These are phyloP conservation scores for Coelastrella sp. DNA, from an alignment of 139 green algal genomes.

Conservation along the genomic window DNA sequence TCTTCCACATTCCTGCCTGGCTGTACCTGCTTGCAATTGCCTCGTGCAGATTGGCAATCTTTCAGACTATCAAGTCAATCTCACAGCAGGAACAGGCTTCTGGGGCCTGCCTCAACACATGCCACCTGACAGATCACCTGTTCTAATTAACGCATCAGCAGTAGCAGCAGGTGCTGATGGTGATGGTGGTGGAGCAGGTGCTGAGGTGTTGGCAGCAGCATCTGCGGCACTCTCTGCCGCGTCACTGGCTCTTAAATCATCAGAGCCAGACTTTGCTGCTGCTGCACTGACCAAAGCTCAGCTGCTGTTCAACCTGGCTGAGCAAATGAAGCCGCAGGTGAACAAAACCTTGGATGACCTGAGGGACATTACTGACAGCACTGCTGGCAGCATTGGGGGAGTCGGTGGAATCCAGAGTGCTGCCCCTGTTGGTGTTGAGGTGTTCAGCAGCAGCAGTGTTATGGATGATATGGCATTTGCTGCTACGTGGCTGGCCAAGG, in stretches of 20 bases:
- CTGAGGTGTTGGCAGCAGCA: slow-evolving; percentile 31
- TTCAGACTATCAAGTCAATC: slow-evolving; percentile 7
- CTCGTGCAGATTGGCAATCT: slow-evolving; percentile 31
- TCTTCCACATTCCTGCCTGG: not conserved
- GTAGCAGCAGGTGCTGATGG: not conserved
- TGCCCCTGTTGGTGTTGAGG: not conserved
- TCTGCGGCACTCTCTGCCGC: slow-evolving; percentile 10
- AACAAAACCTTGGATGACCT: not conserved
- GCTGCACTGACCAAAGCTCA: not conserved
- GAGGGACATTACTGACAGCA: not conserved
- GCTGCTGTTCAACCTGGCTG: not conserved
- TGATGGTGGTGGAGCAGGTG: not conserved
- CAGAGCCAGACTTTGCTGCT: not conserved
- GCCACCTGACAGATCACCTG: slow-evolving; percentile 7
- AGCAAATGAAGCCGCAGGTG: slow-evolving; percentile 3
- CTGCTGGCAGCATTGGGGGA: not conserved
- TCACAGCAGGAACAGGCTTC: not conserved
- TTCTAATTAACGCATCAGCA: not conserved
- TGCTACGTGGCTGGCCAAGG: slow-evolving; percentile 15
- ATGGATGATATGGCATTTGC: slow-evolving; percentile 43
- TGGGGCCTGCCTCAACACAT: slow-evolving; percentile 11
- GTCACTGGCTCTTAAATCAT: not conserved
- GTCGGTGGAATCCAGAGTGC: not conserved
- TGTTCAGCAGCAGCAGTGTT: slow-evolving; percentile 36
- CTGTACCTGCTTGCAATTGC: not conserved